Base-by-base conservation (phyloP, 208 protist species). In the Vickermania ingenoplastis region DNA sequence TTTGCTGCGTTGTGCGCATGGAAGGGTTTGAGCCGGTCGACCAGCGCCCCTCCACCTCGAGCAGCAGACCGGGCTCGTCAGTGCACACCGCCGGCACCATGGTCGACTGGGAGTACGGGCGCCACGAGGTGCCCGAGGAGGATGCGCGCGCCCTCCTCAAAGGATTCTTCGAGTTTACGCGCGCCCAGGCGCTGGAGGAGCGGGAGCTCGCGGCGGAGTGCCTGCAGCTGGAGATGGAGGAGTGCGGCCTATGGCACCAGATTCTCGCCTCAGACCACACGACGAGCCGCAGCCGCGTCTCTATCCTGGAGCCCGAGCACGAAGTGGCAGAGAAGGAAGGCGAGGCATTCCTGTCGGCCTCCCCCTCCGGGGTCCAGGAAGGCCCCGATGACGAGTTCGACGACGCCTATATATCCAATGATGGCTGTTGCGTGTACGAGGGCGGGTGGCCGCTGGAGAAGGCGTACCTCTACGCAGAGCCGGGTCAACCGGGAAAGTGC, bases 221-320 rank as follows among this genome's bases (percentile, higher is more conserved):
- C 52, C 29, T 67, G 41, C 59, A 66, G 59, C 65, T 58, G 61
- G 62, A 76, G 60, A 53, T 66, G 27, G 65, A 80, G 56, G 61
- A 61, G 25, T 50, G 56, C 13, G 59, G 3, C 3, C 61, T 73
- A 31, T 67, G 54, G 67, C 49, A 55, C 23, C 48, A 56, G 30
- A 57, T 56, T 3, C 28, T 67, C 30, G 41, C 56, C 14, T 13
- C 24, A 25, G 24, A 26, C 50, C 50, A 54, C 23, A 54, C 21
- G 11, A 54, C 5, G 7, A 17, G 22, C 23, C 13, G 24, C 11
- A 54, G 24, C 13, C 50, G 50, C 7, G 22, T 17, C 21, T 13
- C 7, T 25, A 26, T 54, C 7, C 50, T 28, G 23, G 50, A 54
- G 22, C 27, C 23, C 17, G 27, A 59, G 21, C 7, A 25, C 21